Evolutionary conservation across 495 filamentous ascomycete genomes (phyloP).

Genomic region (Daldinia bambusicola): DNA sequence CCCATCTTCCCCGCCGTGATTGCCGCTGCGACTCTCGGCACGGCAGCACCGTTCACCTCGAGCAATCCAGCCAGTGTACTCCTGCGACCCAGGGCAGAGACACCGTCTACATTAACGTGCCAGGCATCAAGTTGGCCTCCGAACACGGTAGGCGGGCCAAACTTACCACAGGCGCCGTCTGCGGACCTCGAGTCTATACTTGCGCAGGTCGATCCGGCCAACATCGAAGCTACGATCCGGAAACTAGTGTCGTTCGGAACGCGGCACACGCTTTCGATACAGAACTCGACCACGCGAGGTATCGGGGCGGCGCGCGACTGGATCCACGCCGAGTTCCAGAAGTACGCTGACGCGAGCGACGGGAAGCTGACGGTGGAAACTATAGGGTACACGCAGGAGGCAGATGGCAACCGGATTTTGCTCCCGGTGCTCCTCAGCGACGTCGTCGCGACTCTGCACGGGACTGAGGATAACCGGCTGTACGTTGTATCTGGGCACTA

Average conservation of each 20-base stretch:
- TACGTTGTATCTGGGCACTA: conserved; percentile 66
- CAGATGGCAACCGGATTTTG: conserved; percentile 53
- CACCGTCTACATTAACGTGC: conserved; percentile 31
- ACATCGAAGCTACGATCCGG: conserved; percentile 57
- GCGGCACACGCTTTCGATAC: conserved; percentile 60
- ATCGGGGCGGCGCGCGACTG: conserved; percentile 66
- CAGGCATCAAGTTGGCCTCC: conserved; percentile 47
- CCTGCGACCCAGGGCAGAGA: neutral
- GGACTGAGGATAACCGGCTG: conserved; percentile 55
- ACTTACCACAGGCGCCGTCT: conserved; percentile 59
- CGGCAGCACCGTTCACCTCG: conserved; percentile 30
- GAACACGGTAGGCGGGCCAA: conserved; percentile 45
- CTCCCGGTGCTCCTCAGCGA: conserved; percentile 61
- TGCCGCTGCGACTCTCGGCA: conserved; percentile 24
- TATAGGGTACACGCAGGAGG: conserved; percentile 56
- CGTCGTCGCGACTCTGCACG: conserved; percentile 61
- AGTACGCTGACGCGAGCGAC: conserved; percentile 51
- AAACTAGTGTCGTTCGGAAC: conserved; percentile 64
- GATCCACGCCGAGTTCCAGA: conserved; percentile 57
- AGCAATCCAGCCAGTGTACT: conserved; percentile 38
- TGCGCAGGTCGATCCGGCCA: conserved; percentile 51
- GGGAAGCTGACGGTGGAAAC: conserved; percentile 57
- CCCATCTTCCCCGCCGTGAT: conserved; percentile 5
- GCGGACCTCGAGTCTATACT: conserved; percentile 56
- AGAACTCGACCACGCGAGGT: conserved; percentile 57